Percentiles rank a stretch among this genome's conserved stretches.
phyloP scores from a whole-genome alignment of 305 asterid genomes.

The Fraxinus albicans region DNA sequence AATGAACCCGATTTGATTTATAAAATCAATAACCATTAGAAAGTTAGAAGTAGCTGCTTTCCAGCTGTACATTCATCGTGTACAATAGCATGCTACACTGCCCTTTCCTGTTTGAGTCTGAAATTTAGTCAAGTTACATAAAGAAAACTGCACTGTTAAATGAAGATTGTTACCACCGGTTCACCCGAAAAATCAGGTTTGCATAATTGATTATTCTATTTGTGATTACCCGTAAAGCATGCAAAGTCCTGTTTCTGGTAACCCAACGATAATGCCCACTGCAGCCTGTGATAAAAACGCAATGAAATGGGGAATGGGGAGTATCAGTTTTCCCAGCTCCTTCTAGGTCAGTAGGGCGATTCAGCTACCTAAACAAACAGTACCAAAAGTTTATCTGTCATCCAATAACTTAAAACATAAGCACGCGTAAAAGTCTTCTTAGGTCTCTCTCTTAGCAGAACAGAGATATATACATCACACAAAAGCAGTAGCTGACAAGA shows the following conservation, averaged over 20 bases:
- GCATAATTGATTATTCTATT: not conserved
- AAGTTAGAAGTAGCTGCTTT: not conserved
- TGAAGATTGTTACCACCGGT: not conserved
- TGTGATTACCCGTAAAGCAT: not conserved
- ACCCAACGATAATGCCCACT: not conserved
- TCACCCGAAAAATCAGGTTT: not conserved
- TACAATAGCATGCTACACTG: not conserved
- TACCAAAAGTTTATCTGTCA: not conserved
- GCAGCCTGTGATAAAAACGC: not conserved
- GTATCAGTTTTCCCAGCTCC: not conserved
- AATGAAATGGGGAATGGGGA: not conserved
- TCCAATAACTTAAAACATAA: not conserved
- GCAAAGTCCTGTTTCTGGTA: not conserved
- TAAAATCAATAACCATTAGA: not conserved
- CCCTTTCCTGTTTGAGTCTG: not conserved
- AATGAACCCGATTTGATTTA: not conserved
- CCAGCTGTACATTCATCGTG: not conserved
- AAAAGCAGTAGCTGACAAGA: not conserved
- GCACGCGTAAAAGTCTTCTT: not conserved
- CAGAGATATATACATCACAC: not conserved
- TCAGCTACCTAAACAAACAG: not conserved
- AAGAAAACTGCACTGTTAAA: not conserved
- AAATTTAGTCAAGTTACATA: not conserved
- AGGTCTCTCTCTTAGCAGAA: not conserved
- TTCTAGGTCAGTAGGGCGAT: not conserved